Percentiles rank a stretch among this genome's conserved stretches.
These are phyloP conservation scores for Carnegiea gigantea DNA, from an alignment of 179 eudicot genomes.

Conservation along the genomic window DNA sequence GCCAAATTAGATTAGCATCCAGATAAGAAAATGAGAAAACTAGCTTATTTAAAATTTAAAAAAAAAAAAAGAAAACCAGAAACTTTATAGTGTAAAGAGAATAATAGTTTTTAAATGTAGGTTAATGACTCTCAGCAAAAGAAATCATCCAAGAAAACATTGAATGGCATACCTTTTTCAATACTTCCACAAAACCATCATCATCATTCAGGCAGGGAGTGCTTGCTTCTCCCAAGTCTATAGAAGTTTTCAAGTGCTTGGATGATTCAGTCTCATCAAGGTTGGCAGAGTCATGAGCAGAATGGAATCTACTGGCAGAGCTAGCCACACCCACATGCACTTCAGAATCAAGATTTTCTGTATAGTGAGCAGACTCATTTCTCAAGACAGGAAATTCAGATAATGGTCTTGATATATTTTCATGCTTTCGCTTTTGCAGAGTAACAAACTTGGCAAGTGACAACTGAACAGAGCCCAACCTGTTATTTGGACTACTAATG, in stretches of 20 bases:
- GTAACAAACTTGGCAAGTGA: slow-evolving; percentile 61
- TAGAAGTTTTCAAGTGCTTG: slow-evolving; percentile 34
- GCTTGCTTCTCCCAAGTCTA: slow-evolving; percentile 22
- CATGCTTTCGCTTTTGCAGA: slow-evolving; percentile 70
- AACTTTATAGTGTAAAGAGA: not conserved
- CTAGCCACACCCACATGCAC: slow-evolving; percentile 21
- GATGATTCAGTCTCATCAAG: slow-evolving; percentile 33
- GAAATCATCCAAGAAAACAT: slow-evolving; percentile 3
- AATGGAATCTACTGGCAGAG: slow-evolving; percentile 25
- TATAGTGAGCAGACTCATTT: slow-evolving; percentile 40
- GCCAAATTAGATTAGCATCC: not conserved
- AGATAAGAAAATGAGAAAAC: not conserved
- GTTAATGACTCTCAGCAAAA: not conserved
- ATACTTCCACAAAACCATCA: slow-evolving; percentile 20
- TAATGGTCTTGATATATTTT: slow-evolving; percentile 45
- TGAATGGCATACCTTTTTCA: slow-evolving; percentile 33
- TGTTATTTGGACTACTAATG: slow-evolving; percentile 25
- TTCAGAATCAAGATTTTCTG: slow-evolving; percentile 30
- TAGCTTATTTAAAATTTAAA: no score
- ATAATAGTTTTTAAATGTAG: not conserved
- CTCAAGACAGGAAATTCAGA: slow-evolving; percentile 88
- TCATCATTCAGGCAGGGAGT: slow-evolving; percentile 28
- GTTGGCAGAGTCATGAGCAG: slow-evolving; percentile 38
- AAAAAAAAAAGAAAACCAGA: not conserved
- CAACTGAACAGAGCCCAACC: slow-evolving; percentile 48